These are phyloP conservation scores for Xylaria arbuscula DNA, from an alignment of 2,329 filamentous ascomycete species.

Conservation along the genomic window DNA sequence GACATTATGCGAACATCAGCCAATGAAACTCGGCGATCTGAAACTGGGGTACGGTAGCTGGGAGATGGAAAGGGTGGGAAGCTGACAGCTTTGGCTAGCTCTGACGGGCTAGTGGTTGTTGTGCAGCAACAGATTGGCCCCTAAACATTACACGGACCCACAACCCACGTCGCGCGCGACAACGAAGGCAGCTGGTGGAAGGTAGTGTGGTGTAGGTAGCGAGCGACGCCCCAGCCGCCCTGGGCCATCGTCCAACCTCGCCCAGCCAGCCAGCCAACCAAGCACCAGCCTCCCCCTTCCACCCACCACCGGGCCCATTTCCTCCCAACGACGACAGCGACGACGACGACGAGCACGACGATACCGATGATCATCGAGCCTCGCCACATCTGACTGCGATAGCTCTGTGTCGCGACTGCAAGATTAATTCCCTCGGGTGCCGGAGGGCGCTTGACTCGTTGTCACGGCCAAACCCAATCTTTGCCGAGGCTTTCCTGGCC, in stretches of 20 bases:
- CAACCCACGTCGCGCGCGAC: conserved; percentile 42
- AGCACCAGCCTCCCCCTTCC: conserved; percentile 41
- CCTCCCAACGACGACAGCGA: conserved; percentile 38
- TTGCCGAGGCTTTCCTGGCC: conserved; percentile 38
- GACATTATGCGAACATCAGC: not conserved
- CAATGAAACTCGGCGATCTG: conserved; percentile 17
- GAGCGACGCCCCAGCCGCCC: not conserved
- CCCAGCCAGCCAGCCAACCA: conserved; percentile 41
- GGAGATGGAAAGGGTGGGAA: conserved; percentile 24
- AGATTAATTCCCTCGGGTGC: conserved; percentile 32
- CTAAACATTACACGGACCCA: conserved; percentile 41
- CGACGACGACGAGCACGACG: conserved; percentile 39
- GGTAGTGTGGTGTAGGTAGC: no score
- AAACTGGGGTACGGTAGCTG: conserved; percentile 23
- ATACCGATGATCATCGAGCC: conserved; percentile 44
- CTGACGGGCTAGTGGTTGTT: conserved; percentile 39
- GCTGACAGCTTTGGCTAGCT: conserved; percentile 17
- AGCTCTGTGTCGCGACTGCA: conserved; percentile 45
- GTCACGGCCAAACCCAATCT: conserved; percentile 31
- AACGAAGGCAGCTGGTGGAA: conserved; percentile 7
- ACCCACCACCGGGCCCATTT: conserved; percentile 41
- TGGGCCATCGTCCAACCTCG: conserved; percentile 24
- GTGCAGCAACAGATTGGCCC: conserved; percentile 42
- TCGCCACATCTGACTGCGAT: conserved; percentile 45
- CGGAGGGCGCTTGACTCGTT: conserved; percentile 12